Evolutionary conservation across 306 rosid genomes (phyloP), one percentile per base, ranked within the genome.

Genomic region (Cucumis cinereus): DNA sequence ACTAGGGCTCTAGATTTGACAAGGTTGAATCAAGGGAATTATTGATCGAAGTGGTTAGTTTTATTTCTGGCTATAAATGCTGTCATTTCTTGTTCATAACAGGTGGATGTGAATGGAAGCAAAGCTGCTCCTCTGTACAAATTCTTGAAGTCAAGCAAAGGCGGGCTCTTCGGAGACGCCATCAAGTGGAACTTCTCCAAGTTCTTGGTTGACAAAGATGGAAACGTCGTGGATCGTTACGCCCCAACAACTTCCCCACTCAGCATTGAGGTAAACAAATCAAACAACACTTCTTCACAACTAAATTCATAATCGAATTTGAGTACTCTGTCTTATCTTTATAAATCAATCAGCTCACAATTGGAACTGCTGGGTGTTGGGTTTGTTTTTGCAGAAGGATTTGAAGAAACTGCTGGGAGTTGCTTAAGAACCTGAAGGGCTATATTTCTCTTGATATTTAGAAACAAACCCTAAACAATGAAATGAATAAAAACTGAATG

Each of bases 171-270:
- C 23, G 96, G 97, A 58, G 91, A 94, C 55, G 20, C 26, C 47
- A 88, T 94, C 78, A 94, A 94, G 83, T 94, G 99, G 99, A 94
- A 94, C 88, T 94, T 92, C 76, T 79, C 97, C 73, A 94, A 94
- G 81, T 94, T 94, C 84, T 90, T 94, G 71, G 89, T 94, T 64
- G 91, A 92, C 81, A 90, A 94, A 85, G 89, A 92, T 1, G 99
- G 99, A 47, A 84, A 92, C 14, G 96, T 94, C 23, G 92, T 90
- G 38, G 93, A 94, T 12, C 99, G 99, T 30, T 94, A 94, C 79
- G 97, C 96, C 26, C 99, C 99, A 8, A 94, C 97, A 35, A 94
- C 96, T 60, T 86, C 97, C 72, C 99, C 99, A 22, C 96, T 94
- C 36, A 87, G 90, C 90, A 92, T 94, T 72, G 97, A 94, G 96